Conservation (phyloP, 208 protist species). For the Zelonia costaricensis region DNA sequence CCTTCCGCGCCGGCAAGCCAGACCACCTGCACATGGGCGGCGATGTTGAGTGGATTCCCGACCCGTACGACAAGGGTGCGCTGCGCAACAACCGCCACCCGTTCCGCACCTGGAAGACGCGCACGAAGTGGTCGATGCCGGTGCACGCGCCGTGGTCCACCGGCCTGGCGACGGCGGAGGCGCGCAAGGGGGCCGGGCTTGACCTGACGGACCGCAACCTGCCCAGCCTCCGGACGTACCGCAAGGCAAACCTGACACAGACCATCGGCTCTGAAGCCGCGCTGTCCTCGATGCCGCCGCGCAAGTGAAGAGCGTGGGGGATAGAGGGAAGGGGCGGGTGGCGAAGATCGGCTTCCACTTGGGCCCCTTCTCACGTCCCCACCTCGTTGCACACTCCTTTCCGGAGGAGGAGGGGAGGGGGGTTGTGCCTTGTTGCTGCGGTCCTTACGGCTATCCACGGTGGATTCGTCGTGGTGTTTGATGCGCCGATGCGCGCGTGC, state of each 20-base stretch:
- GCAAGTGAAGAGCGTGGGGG: conserved; percentile 9
- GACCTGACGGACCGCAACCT: conserved; percentile 60
- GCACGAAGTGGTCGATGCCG: conserved; percentile 90
- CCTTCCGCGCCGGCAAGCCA: conserved; percentile 80
- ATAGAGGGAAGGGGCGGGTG: background rate
- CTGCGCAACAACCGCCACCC: conserved; percentile 63
- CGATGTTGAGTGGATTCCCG: conserved; percentile 83
- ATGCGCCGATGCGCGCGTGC: too few relatives aligned
- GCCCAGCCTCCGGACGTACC: conserved; percentile 60
- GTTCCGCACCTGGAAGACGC: conserved; percentile 90
- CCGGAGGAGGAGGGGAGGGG: too few relatives aligned
- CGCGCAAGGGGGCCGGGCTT: conserved; percentile 55
- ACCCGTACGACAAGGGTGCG: conserved; percentile 69
- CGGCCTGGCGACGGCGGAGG: conserved; percentile 78
- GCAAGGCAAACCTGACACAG: conserved; percentile 59
- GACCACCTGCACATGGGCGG: conserved; percentile 50
- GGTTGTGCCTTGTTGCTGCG: too few relatives aligned
- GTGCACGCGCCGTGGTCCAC: conserved; percentile 81
- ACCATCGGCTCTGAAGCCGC: conserved; percentile 83
- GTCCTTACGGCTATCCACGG: too few relatives aligned
- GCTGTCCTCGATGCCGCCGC: conserved; percentile 43
- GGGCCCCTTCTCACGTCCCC: too few relatives aligned
- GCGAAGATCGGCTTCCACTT: too few relatives aligned
- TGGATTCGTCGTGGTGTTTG: too few relatives aligned
- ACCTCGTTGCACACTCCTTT: too few relatives aligned